A percentile compares a stretch with the other conserved stretches of the same genome.
Conservation (phyloP, 2,329 filamentous ascomycete genomes). For the Sclerotinia trifoliorum region DNA sequence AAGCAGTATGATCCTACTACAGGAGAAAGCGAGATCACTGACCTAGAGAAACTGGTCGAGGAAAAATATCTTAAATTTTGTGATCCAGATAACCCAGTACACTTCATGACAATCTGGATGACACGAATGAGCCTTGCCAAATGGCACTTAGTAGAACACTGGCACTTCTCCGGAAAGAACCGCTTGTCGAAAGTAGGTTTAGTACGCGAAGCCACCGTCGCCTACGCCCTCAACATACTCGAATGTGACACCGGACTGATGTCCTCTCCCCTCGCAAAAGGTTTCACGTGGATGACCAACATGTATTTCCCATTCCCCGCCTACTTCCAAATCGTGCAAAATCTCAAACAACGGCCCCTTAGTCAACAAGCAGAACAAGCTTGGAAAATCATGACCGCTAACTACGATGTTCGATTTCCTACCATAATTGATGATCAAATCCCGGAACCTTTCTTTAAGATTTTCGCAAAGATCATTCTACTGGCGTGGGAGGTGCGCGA, state of each 20-base stretch:
- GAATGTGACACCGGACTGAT: constrained; percentile 41
- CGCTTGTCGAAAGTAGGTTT: constrained; percentile 32
- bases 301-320: constrained; percentile 40
- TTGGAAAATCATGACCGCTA: constrained; percentile 37
- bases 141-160: constrained; percentile 36
- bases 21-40: constrained; percentile 27
- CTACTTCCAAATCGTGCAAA: constrained; percentile 40
- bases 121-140: constrained; percentile 33
- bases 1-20: constrained; percentile 19
- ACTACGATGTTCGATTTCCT: constrained; percentile 33
- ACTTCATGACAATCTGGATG: constrained; percentile 39
- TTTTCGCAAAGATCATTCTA: constrained; percentile 33
- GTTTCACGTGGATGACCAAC: constrained; percentile 39
- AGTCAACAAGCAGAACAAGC: constrained; percentile 34
- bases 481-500: constrained; percentile 36
- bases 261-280: constrained; percentile 35
- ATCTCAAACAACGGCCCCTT: constrained; percentile 35
- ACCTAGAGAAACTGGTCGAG: constrained; percentile 44
- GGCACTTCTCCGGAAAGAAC: constrained; percentile 31
- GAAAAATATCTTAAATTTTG: constrained; percentile 46
- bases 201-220: constrained; percentile 39
- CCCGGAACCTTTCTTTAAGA: constrained; percentile 28
- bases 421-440: constrained; percentile 18
- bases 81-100: constrained; percentile 43
- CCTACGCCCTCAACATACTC: constrained; percentile 32